Conservation (phyloP, 495 filamentous ascomycete species). For the Penicillium antarcticum region DNA sequence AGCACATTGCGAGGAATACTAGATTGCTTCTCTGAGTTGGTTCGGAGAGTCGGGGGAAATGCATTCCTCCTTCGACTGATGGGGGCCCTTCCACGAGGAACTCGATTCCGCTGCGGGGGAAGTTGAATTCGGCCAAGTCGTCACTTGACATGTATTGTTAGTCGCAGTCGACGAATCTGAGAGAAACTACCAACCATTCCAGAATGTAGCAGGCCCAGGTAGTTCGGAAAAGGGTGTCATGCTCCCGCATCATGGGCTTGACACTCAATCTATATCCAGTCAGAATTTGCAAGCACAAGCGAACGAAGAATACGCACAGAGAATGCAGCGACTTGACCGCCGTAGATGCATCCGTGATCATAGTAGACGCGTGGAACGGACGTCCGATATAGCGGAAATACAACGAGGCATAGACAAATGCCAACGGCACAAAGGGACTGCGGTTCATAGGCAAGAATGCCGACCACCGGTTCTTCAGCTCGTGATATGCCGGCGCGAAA, state of each 20-base stretch:
- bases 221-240: slow-evolving; percentile 8
- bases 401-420: slow-evolving; percentile 15
- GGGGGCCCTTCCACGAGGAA: slow-evolving; percentile 6
- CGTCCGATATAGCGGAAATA: slow-evolving; percentile 18
- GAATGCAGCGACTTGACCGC: slow-evolving; percentile 9
- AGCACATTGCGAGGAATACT: slow-evolving; percentile 20
- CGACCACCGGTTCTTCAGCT: not conserved
- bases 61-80: not conserved
- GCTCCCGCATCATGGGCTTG: not conserved
- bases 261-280: slow-evolving; percentile 8
- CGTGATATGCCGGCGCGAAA: slow-evolving; percentile 13
- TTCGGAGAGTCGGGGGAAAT: slow-evolving; percentile 11
- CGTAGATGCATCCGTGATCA: slow-evolving; percentile 10
- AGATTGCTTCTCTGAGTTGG: slow-evolving; percentile 1
- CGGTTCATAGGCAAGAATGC: slow-evolving; percentile 3
- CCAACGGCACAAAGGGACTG: slow-evolving; percentile 3
- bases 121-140: slow-evolving; percentile 19
- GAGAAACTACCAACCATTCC: slow-evolving; percentile 9
- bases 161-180: not conserved
- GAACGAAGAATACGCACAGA: not conserved
- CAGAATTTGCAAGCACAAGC: not conserved
- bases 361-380: slow-evolving; percentile 13
- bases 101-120: slow-evolving; percentile 17
- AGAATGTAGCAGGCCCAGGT: slow-evolving; percentile 20
- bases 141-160: slow-evolving; percentile 3